These are phyloP conservation scores for Trichoderma reesei DNA, from an alignment of 495 filamentous ascomycete species.

Conservation along the genomic window DNA sequence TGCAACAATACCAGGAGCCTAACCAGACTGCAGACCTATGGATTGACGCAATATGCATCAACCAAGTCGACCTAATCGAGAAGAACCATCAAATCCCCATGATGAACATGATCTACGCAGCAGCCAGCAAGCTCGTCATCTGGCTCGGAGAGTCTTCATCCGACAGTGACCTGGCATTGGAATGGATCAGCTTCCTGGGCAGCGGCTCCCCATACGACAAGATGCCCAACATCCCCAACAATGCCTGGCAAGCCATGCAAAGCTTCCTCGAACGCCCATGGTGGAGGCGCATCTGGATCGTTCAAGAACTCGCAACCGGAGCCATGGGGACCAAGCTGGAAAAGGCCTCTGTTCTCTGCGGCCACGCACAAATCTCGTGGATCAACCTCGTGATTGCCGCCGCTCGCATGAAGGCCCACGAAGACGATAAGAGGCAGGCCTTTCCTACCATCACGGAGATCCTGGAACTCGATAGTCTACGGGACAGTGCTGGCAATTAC, in stretches of 20 bases:
- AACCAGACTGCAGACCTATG: background rate
- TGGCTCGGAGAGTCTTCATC: background rate
- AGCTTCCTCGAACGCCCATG: background rate
- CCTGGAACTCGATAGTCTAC: background rate
- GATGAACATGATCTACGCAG: constrained; percentile 1
- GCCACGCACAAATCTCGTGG: background rate
- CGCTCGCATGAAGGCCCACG: background rate
- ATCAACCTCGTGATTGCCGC: background rate
- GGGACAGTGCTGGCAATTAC: background rate
- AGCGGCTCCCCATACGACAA: background rate
- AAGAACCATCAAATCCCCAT: constrained; percentile 8
- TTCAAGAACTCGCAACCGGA: background rate
- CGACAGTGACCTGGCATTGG: background rate
- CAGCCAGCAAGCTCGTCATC: background rate
- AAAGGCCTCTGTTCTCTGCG: background rate
- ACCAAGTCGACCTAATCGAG: background rate
- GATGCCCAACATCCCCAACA: background rate
- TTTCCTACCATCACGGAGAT: background rate
- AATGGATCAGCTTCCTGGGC: background rate
- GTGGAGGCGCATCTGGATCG: constrained; percentile 2
- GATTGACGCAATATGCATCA: constrained; percentile 6
- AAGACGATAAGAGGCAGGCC: background rate
- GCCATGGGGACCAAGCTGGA: background rate
- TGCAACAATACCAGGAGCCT: background rate
- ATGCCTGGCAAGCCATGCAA: background rate